Evolutionary conservation across 306 rosid species (phyloP).

Genomic region (Cicer yamashitae): DNA sequence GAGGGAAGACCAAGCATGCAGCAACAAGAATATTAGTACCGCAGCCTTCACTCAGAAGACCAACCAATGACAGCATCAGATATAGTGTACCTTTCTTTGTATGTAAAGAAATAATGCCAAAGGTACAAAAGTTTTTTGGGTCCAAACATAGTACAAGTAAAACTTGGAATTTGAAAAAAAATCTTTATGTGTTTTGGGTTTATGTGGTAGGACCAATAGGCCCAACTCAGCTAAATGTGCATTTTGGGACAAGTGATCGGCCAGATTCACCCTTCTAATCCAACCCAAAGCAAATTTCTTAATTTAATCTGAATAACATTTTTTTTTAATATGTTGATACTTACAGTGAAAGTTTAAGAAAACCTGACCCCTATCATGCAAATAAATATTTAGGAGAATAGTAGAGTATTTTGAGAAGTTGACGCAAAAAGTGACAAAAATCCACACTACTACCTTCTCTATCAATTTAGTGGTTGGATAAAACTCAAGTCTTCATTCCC

Average conservation of each 20-base stretch:
- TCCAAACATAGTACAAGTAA: constrained; percentile 29
- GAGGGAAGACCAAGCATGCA: constrained; percentile 16
- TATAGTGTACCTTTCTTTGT: constrained; percentile 21
- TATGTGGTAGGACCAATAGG: constrained; percentile 22
- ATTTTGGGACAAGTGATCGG: constrained; percentile 31
- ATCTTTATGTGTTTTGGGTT: constrained; percentile 26
- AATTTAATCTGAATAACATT: too few species aligned
- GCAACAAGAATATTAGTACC: constrained; percentile 7
- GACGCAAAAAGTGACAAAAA: too few species aligned
- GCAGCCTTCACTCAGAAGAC: constrained; percentile 34
- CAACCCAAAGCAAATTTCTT: not conserved
- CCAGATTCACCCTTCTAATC: not conserved
- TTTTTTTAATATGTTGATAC: not conserved
- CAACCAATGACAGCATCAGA: constrained; percentile 41
- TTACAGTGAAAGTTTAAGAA: not conserved
- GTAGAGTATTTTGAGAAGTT: too few species aligned
- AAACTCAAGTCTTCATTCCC: too few species aligned
- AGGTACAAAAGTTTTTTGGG: constrained; percentile 30
- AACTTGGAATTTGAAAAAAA: not conserved
- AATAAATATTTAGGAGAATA: too few species aligned
- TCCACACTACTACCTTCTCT: too few species aligned
- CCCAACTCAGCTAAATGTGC: constrained; percentile 28
- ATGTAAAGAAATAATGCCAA: constrained; percentile 34
- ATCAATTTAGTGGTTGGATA: too few species aligned
- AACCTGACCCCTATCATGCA: too few species aligned